Base-by-base conservation (phyloP, 2,329 filamentous ascomycete species). In the Davidsoniella neocaledoniae region DNA sequence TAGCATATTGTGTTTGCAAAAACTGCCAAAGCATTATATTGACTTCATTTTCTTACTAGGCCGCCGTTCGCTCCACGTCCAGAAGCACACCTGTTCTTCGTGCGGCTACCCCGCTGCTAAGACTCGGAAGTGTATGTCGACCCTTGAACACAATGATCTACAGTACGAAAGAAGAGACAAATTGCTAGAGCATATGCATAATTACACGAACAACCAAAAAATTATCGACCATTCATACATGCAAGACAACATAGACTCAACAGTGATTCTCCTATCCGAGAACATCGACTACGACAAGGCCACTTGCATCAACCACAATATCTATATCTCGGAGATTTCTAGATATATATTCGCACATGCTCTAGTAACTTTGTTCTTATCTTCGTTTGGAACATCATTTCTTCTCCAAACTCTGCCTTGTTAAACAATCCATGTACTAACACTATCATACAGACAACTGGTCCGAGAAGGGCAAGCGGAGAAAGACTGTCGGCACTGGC, bases 381-480 rank as follows among this genome's bases (percentile, higher is more conserved):
- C 12, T 33, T 12, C 29, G 12, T 33, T 9, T 12, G 29, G 29
- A 33, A 12, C 29, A 33, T 33, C 29, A 33, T 33, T 12, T 33
- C 12, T 12, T 9, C 12, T 12, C 8, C 8, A 12, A 53, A 54
- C n/a, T 45, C 39, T 23, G 9, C 14, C 43, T 33, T 42, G 45
- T 29, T 23, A 23, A 23, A 41, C 17, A 50, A 37, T 39, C 10
- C 12, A n/a, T 29, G 5, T 33, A 41, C 51, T 53, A 53, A 53
- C 48, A 26, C 19, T 42, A 14, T 16, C 21, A 36, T 10, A 55
- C 67, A 96, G 90, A 82, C 83, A 95, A 98, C 85, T 98, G 91
- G 91, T 80, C 85, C 71, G 90, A 96, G 81, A 98, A 98, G 85
- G 90, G 88, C 64, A 96, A 96, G 86, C 79, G 91, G 72, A 93